These are phyloP conservation scores for Penicillium bovifimosum DNA, from an alignment of 495 filamentous ascomycete species.

Conservation along the genomic window DNA sequence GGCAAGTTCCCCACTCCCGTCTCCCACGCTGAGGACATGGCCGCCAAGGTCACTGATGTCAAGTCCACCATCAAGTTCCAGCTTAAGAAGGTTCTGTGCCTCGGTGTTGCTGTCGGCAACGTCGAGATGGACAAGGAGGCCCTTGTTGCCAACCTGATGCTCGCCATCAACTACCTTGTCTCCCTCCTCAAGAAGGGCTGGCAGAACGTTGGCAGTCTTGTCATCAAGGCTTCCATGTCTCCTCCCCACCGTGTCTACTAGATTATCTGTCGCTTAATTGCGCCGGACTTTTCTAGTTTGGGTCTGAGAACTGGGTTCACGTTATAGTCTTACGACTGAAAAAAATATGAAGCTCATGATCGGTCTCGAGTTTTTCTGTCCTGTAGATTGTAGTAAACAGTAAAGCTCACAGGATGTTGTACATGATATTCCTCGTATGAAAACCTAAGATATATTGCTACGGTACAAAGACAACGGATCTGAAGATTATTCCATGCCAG, in stretches of 20 bases:
- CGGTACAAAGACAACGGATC: not conserved
- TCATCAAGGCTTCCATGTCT: conserved; percentile 99
- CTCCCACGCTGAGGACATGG: conserved; percentile 90
- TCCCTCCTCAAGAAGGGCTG: conserved; percentile 99
- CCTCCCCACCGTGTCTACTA: conserved; percentile 96
- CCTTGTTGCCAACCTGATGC: conserved; percentile 91
- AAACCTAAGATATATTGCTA: not conserved
- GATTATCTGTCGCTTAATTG: conserved; percentile 35
- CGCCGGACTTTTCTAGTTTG: conserved; percentile 25
- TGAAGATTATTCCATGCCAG: conserved; percentile 67
- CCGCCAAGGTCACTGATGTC: conserved; percentile 92
- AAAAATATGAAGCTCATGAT: conserved; percentile 37
- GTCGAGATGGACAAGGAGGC: conserved; percentile 96
- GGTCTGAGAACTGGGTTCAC: conserved; percentile 26
- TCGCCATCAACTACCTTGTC: conserved; percentile 99
- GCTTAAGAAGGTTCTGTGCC: conserved; percentile 99
- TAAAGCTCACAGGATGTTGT: not conserved
- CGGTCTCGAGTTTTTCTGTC: conserved; percentile 13
- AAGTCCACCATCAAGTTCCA: conserved; percentile 99
- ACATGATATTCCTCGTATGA: not conserved
- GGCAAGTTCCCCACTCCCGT: conserved; percentile 99
- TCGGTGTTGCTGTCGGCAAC: conserved; percentile 98
- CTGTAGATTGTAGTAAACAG: not conserved
- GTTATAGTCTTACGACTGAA: conserved; percentile 30
- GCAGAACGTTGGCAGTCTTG: conserved; percentile 99